Evolutionary conservation across 2,329 filamentous ascomycete genomes (phyloP).

Genomic region (Lasiodiplodia sp.): DNA sequence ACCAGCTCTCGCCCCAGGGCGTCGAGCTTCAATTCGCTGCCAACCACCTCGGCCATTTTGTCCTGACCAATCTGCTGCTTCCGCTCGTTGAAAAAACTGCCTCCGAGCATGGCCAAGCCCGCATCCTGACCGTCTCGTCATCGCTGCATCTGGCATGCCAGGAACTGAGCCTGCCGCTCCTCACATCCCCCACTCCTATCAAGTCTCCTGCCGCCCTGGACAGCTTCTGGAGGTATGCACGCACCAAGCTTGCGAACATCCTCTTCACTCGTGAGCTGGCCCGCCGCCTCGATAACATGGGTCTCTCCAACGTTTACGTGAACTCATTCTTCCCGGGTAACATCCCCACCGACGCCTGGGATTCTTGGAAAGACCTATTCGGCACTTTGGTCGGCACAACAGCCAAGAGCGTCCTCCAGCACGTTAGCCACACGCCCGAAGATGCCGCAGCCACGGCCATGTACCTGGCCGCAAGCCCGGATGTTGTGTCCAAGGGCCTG

Average conservation of each 20-base stretch:
- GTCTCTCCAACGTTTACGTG: constrained; percentile 39
- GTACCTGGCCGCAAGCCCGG: constrained; percentile 40
- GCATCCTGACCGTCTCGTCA: constrained; percentile 36
- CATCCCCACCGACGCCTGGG: constrained; percentile 43
- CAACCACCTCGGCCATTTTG: constrained; percentile 35
- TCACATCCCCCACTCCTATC: constrained; percentile 35
- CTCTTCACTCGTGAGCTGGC: constrained; percentile 43
- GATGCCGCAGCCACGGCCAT: constrained; percentile 43
- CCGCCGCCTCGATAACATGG: constrained; percentile 34
- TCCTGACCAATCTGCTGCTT: constrained; percentile 33
- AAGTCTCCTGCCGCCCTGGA: constrained; percentile 37
- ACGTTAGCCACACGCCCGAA: constrained; percentile 37
- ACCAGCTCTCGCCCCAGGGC: constrained; percentile 36
- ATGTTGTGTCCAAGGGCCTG: constrained; percentile 34
- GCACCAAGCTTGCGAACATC: constrained; percentile 45
- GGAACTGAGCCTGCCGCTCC: constrained; percentile 36
- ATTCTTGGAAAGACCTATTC: constrained; percentile 40
- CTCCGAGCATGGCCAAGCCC: constrained; percentile 24
- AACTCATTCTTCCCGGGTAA: constrained; percentile 46
- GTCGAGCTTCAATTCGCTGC: constrained; percentile 34
- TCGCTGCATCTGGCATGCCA: constrained; percentile 40
- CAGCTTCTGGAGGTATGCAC: constrained; percentile 42
- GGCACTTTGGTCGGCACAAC: constrained; percentile 35
- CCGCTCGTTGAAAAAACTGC: constrained; percentile 30
- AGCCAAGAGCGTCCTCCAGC: constrained; percentile 35